Conservation (phyloP, 202 grass and related monocot genomes). For the Panicum hallii region DNA sequence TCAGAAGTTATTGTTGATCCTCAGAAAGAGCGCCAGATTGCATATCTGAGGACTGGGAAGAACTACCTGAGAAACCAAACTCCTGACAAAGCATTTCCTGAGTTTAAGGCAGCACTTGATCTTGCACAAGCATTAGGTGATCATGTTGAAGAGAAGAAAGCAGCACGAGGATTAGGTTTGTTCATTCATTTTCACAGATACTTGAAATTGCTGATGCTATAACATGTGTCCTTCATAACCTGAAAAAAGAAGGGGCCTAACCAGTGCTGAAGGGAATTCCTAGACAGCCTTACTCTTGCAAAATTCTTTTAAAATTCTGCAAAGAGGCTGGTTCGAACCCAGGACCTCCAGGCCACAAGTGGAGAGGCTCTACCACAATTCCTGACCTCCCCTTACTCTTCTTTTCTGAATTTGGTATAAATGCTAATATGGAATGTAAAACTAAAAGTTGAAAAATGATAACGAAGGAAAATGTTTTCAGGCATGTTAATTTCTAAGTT, state of each 20-base stretch:
- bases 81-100: conserved; percentile 73
- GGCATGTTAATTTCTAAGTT: neutral
- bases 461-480: neutral
- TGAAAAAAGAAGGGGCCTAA: no score
- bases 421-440: neutral
- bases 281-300: no score
- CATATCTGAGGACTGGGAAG: conserved; percentile 81
- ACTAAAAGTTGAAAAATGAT: conserved; percentile 14
- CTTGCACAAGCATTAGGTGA: conserved; percentile 75
- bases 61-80: conserved; percentile 83
- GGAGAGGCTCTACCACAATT: neutral
- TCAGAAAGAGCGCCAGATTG: conserved; percentile 72
- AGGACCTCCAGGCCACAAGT: no score
- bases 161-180: conserved; percentile 84
- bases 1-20: conserved; percentile 88
- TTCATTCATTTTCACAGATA: conserved; percentile 22
- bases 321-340: no score
- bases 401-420: neutral
- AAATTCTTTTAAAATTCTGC: no score
- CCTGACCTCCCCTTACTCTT: neutral
- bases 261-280: no score
- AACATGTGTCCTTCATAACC: neutral
- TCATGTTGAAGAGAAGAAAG: conserved; percentile 94
- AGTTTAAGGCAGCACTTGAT: conserved; percentile 87
- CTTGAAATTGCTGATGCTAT: neutral